phyloP scores from a whole-genome alignment of 2,329 filamentous ascomycete genomes.

The Exophiala sp. region DNA sequence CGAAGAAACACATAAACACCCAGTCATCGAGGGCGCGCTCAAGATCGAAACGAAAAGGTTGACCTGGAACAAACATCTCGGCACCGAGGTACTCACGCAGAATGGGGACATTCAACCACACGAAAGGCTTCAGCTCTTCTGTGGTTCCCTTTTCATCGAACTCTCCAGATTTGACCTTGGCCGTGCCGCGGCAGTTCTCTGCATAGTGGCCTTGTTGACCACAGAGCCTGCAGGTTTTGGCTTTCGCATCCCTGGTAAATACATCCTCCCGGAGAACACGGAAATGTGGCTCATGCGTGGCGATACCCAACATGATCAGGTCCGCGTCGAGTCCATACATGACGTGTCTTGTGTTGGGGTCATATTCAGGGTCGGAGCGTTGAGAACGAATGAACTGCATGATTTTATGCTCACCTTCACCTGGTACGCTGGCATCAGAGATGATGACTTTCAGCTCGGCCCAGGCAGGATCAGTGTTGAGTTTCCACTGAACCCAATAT shows the following conservation, averaged over 20 bases:
- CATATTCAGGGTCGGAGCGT: slow-evolving; percentile 78
- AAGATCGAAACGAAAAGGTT: slow-evolving; percentile 85
- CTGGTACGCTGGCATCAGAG: slow-evolving; percentile 93
- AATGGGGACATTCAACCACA: slow-evolving; percentile 92
- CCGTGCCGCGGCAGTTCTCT: slow-evolving; percentile 72
- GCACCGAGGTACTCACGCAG: slow-evolving; percentile 87
- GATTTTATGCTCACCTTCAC: slow-evolving; percentile 98
- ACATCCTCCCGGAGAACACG: slow-evolving; percentile 94
- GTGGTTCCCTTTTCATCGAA: slow-evolving; percentile 74
- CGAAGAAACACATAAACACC: slow-evolving; percentile 99
- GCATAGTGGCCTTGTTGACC: slow-evolving; percentile 89
- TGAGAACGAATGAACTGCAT: slow-evolving; percentile 98
- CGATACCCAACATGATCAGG: slow-evolving; percentile 95
- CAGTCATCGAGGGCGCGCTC: slow-evolving; percentile 94
- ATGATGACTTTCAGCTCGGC: slow-evolving; percentile 95
- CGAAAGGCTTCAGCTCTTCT: slow-evolving; percentile 77
- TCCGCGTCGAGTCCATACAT: slow-evolving; percentile 98
- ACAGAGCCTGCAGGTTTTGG: slow-evolving; percentile 77
- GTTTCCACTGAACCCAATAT: slow-evolving; percentile 96
- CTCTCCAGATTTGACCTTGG: slow-evolving; percentile 71
- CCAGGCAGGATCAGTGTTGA: slow-evolving; percentile 95
- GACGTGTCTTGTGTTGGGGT: slow-evolving; percentile 95
- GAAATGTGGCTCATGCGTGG: slow-evolving; percentile 95
- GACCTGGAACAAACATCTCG: slow-evolving; percentile 74
- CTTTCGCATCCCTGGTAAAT: slow-evolving; percentile 81